A percentile compares a stretch with the other conserved stretches of the same genome.
These are phyloP conservation scores for Sclerotinia borealis DNA, from an alignment of 2,329 filamentous ascomycete species.

Conservation along the genomic window DNA sequence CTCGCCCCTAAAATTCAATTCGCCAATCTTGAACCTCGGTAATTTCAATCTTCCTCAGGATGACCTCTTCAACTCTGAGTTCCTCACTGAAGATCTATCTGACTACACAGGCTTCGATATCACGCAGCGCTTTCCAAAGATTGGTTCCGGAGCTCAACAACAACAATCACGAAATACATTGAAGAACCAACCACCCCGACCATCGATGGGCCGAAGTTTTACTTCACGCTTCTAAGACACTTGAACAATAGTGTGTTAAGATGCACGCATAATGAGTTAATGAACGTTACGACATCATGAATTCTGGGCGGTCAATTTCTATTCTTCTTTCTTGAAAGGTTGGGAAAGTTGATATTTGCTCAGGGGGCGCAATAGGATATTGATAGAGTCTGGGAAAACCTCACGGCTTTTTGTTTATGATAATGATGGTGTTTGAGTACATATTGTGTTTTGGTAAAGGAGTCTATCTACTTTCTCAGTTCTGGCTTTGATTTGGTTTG, in stretches of 20 bases:
- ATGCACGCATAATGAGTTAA: conserved; percentile 13
- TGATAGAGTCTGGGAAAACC: conserved; percentile 5
- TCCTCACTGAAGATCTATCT: conserved; percentile 52
- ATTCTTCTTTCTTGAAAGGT: neutral
- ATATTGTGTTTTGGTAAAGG: conserved; percentile 6
- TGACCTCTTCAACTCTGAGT: conserved; percentile 48
- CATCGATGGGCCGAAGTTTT: conserved; percentile 29
- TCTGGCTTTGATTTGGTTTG: neutral
- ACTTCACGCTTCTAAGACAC: conserved; percentile 30
- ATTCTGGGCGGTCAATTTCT: conserved; percentile 9
- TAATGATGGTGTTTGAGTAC: conserved; percentile 11
- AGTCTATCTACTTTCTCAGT: neutral
- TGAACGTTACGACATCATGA: conserved; percentile 21
- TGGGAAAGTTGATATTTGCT: conserved; percentile 2
- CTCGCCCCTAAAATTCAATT: conserved; percentile 24
- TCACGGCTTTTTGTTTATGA: conserved; percentile 10
- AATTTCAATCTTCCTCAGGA: conserved; percentile 35
- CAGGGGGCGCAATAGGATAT: neutral
- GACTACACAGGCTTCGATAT: conserved; percentile 62
- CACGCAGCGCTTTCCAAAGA: conserved; percentile 69
- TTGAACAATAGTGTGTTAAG: conserved; percentile 15
- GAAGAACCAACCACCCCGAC: conserved; percentile 22
- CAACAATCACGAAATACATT: conserved; percentile 23
- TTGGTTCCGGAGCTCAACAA: conserved; percentile 47
- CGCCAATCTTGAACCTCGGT: conserved; percentile 19